Evolutionary conservation across 805 yeast genomes (phyloP).

Genomic region (Candida sithepensis): DNA sequence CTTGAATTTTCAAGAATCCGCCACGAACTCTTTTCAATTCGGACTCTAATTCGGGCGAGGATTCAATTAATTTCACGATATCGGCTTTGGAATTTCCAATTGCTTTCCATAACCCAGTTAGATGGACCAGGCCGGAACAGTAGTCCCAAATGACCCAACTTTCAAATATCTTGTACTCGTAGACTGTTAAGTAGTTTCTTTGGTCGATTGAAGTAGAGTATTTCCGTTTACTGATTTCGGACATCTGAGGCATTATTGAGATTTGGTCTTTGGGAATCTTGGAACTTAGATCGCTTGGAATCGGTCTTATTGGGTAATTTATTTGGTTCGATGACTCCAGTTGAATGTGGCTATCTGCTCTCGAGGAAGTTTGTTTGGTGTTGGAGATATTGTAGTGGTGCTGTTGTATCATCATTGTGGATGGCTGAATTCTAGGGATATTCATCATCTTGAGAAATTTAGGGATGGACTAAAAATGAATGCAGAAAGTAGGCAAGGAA

Average conservation of each 20-base stretch:
- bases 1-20: slow-evolving; percentile 88
- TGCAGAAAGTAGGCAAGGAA: background rate
- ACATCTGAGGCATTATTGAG: slow-evolving; percentile 17
- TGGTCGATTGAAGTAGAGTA: slow-evolving; percentile 74
- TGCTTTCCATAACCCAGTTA: slow-evolving; percentile 86
- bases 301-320: slow-evolving; percentile 25
- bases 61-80: slow-evolving; percentile 65
- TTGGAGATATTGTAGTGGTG: background rate
- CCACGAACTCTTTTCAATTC: slow-evolving; percentile 77
- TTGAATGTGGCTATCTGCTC: background rate
- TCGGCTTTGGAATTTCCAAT: slow-evolving; percentile 70
- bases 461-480: no score
- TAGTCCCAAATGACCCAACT: slow-evolving; percentile 87
- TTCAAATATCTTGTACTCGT: slow-evolving; percentile 63
- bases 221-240: slow-evolving; percentile 35
- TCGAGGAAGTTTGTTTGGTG: background rate
- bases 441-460: background rate
- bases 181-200: slow-evolving; percentile 66
- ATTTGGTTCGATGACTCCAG: slow-evolving; percentile 8
- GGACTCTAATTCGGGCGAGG: slow-evolving; percentile 60
- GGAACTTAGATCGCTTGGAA: slow-evolving; percentile 10
- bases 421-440: background rate
- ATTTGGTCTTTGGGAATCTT: slow-evolving; percentile 21
- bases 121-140: slow-evolving; percentile 77
- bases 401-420: background rate